Evolutionary conservation across 2,329 filamentous ascomycete genomes (phyloP), one percentile per base, ranked within the genome.

Genomic region (Zymoseptoria brevis): DNA sequence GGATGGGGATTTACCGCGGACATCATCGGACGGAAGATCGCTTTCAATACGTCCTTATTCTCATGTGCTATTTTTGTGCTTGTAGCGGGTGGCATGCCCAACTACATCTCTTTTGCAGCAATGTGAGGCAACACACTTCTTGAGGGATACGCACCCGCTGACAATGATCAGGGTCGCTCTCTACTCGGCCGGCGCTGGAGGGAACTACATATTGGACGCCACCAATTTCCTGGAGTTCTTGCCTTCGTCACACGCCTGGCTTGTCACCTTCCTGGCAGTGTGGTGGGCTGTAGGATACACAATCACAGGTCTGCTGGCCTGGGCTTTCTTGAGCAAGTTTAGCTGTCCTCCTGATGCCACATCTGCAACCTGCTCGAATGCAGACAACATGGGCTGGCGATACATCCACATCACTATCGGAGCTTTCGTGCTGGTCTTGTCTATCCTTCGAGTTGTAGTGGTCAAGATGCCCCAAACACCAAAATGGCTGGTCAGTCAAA

Each of bases 201-300:
- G 90, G 4, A 93, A 90, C 68, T 75, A 92, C 19, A 87, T 87
- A 0, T 87, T 92, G 0, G 89, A 93, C 71, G 88, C 88, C 35
- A 87, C 89, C 0, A 77, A 94, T 2, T 94, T 95, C 71, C 80
- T 95, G 45, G 90, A 96, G 69, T 93, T 93, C 64, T 76, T 95
- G 0, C 90, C 90, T 2, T 55, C 50, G 9, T 56, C 60, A 8
- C 64, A 87, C 22, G 88, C 88, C 6, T 91, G 89, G 68, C 75
- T 92, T n/a, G 87, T 88, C 29, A 94, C 89, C 0, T 79, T 93
- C 53, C 79, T 95, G n/a, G 90, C 88, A 6, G 83, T 91, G 7
- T 94, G 89, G 87, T 96, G 90, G 89, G 88, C 90, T 0, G 75
- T 95, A 19, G 90, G 90, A 5, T 89, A 94, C 69, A 79, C 95